These are phyloP conservation scores for Plantago coronopus DNA, from an alignment of 305 asterid species.

Conservation along the genomic window DNA sequence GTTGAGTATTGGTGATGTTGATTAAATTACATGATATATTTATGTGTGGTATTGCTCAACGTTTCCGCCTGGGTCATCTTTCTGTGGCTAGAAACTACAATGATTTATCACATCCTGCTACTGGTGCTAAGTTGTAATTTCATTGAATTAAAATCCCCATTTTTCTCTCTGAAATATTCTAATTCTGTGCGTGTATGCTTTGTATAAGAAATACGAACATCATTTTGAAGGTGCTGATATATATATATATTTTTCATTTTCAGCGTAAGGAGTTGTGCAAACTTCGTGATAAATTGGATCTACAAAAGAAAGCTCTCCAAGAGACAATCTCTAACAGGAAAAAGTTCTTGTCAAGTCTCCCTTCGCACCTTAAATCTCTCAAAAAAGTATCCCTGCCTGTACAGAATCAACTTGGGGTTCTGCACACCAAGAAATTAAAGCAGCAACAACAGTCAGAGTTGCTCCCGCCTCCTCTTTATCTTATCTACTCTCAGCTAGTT, in stretches of 20 bases:
- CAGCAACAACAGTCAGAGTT: conserved; percentile 91
- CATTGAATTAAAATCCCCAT: no score
- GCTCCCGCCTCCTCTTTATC: conserved; percentile 93
- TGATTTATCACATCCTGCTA: no score
- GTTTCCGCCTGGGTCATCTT: no score
- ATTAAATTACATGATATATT: no score
- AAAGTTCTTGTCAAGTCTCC: conserved; percentile 90
- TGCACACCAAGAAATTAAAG: conserved; percentile 77
- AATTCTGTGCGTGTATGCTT: no score
- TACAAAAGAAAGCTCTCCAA: conserved; percentile 74
- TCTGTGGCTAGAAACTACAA: no score
- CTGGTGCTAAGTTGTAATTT: no score
- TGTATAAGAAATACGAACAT: no score
- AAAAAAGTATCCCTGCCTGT: conserved; percentile 95
- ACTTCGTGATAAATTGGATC: conserved; percentile 76
- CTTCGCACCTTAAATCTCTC: conserved; percentile 93
- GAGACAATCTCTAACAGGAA: conserved; percentile 83
- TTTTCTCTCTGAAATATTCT: no score
- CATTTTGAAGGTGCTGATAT: conserved; percentile 14
- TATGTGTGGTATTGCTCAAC: no score
- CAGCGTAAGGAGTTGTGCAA: conserved; percentile 93
- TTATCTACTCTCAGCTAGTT: conserved; percentile 77
- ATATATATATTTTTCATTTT: conserved; percentile 31
- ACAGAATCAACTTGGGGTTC: conserved; percentile 78
- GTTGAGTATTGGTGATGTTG: no score